Evolutionary conservation across 306 rosid genomes (phyloP).

Genomic region (Rubus parviflorus): DNA sequence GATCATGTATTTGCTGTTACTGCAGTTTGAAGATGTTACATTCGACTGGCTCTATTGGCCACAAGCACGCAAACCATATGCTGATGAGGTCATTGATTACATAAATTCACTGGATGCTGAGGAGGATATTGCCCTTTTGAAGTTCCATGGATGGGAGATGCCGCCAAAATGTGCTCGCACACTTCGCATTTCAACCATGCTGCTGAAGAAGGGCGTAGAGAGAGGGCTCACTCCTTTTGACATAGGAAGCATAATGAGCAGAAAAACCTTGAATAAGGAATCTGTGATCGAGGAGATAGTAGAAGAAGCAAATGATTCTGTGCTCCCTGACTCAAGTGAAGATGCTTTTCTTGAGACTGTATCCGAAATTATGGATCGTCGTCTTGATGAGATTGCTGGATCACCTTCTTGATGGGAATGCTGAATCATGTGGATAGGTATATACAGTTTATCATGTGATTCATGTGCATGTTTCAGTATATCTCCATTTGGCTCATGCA

Average conservation of each 20-base stretch:
- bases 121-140: constrained; percentile 72
- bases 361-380: constrained; percentile 67
- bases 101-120: constrained; percentile 76
- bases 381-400: constrained; percentile 52
- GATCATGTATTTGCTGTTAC: background rate
- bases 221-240: constrained; percentile 73
- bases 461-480: constrained; percentile 39
- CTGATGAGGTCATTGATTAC: constrained; percentile 62
- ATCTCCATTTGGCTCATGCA: constrained; percentile 20
- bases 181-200: constrained; percentile 85
- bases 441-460: constrained; percentile 33
- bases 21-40: constrained; percentile 93
- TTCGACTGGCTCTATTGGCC: constrained; percentile 99
- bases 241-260: constrained; percentile 81
- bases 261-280: constrained; percentile 66
- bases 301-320: constrained; percentile 62
- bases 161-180: constrained; percentile 76
- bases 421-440: constrained; percentile 19
- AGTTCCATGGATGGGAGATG: constrained; percentile 86
- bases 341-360: constrained; percentile 73
- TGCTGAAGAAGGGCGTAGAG: constrained; percentile 83
- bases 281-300: constrained; percentile 83
- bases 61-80: constrained; percentile 74
- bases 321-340: constrained; percentile 78
- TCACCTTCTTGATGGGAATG: constrained; percentile 32